Evolutionary conservation across 495 filamentous ascomycete species (phyloP).

Genomic region (Penicillium robsamsonii): DNA sequence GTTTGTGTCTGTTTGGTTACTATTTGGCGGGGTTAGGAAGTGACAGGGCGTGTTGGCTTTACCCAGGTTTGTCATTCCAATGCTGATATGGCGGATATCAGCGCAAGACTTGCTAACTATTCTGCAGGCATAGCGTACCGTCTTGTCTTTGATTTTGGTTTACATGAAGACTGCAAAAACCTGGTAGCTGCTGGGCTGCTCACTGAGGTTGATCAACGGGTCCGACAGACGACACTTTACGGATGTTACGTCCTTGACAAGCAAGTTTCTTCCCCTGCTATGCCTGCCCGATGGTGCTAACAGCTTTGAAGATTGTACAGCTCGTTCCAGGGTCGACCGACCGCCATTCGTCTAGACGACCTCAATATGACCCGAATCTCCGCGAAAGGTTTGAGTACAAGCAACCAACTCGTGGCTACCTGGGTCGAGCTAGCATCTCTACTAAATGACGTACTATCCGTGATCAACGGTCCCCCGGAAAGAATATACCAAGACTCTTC

Average conservation of each 20-base stretch:
- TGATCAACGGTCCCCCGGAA: background rate
- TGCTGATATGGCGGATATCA: background rate
- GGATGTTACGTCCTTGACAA: constrained; percentile 3
- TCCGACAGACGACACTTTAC: background rate
- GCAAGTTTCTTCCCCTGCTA: background rate
- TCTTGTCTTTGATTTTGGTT: background rate
- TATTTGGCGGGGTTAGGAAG: background rate
- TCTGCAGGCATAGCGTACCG: background rate
- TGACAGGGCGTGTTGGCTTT: background rate
- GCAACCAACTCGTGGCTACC: background rate
- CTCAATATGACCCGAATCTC: background rate
- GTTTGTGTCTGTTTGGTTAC: background rate
- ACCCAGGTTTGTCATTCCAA: background rate
- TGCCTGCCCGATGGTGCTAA: background rate
- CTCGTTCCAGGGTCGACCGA: background rate
- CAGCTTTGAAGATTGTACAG: background rate
- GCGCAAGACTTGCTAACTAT: background rate
- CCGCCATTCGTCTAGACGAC: background rate
- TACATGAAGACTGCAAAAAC: background rate
- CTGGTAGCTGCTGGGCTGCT: background rate
- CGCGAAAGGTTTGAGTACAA: background rate
- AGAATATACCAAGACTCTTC: background rate
- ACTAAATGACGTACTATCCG: background rate
- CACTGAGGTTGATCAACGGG: background rate
- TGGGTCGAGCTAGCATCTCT: background rate